Base-by-base conservation (phyloP, 257 asterid species). In the Przewalskia tangutica region DNA sequence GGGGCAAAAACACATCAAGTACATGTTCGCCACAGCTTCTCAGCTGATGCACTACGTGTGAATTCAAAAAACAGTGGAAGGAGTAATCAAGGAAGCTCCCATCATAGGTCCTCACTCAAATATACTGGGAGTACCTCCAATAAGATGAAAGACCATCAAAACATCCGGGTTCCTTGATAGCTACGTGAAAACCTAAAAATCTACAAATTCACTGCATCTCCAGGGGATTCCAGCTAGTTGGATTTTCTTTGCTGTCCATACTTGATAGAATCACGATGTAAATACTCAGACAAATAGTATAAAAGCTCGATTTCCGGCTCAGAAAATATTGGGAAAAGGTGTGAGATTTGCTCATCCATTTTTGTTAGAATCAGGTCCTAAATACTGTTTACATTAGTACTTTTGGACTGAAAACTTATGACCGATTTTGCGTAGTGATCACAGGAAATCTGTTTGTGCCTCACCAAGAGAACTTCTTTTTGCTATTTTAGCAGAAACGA, bases 11-110 rank as follows among this genome's bases (percentile, higher is more conserved):
- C 85, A 36, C 90, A 93, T 38, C 82, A 85, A 59, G 70, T 94
- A 79, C 84, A 85, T 0, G 96, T 92, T 32, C 83, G 87, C 1
- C 93, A 88, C 82, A 82, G 86, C 83, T 88, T 75, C 87, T 86
- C 92, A 0, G 86, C 83, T 2, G 84, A 18, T 42, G 62, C 82
- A 2, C 80, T 79, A 66, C 83, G 65, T 8, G 20, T 80, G 1
- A 97, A 91, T n/a, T 67, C 85, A 5, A 90, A 87, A 36, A 85
- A 64, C 59, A 40, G 84, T 81, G 84, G 90, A 63, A 88, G 77
- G 85, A 90, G 83, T 83, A 85, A 86, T 44, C 86, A 84, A 17
- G 87, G 88, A 70, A 63, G 88, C 40, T 77, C 91, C 81, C 86
- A 81, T 80, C 84, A 83, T 27, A 79, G 83, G 79, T 64, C 85